These are phyloP conservation scores for Penicillium sp. DNA, from an alignment of 2,329 filamentous ascomycete genomes.

Conservation along the genomic window DNA sequence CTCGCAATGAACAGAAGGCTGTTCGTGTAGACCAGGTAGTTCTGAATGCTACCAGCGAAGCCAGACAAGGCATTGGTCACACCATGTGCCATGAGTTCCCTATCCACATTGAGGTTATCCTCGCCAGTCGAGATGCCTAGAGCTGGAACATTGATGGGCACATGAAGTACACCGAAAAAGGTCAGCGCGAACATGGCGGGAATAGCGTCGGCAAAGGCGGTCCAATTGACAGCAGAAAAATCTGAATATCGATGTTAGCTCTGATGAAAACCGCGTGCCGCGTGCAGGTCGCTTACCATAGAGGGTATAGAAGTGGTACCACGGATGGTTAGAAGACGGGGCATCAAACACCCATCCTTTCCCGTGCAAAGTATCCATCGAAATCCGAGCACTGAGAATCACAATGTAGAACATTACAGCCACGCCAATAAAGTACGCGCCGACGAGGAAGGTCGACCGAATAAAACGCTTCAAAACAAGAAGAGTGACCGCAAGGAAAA, in stretches of 20 bases:
- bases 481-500: constrained; percentile 73
- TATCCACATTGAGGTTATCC: constrained; percentile 87
- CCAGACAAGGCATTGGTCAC: constrained; percentile 92
- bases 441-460: constrained; percentile 81
- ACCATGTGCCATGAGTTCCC: constrained; percentile 88
- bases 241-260: constrained; percentile 52
- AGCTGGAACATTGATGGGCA: constrained; percentile 96
- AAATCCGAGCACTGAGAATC: constrained; percentile 58
- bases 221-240: constrained; percentile 78
- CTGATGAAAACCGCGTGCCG: not conserved
- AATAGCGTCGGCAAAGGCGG: constrained; percentile 77
- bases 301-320: constrained; percentile 97
- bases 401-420: constrained; percentile 59
- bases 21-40: constrained; percentile 97
- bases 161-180: constrained; percentile 95
- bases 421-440: constrained; percentile 82
- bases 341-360: constrained; percentile 90
- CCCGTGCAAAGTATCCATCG: constrained; percentile 66
- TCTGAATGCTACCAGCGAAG: constrained; percentile 83
- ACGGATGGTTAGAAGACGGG: constrained; percentile 81
- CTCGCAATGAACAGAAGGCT: constrained; percentile 95
- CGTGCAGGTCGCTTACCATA: constrained; percentile 65
- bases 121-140: constrained; percentile 87
- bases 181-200: constrained; percentile 96
- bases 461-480: constrained; percentile 75